Percentiles rank a stretch among this genome's conserved stretches.
phyloP scores from a whole-genome alignment of 441 rosid species.

The Aquilaria agallochum region DNA sequence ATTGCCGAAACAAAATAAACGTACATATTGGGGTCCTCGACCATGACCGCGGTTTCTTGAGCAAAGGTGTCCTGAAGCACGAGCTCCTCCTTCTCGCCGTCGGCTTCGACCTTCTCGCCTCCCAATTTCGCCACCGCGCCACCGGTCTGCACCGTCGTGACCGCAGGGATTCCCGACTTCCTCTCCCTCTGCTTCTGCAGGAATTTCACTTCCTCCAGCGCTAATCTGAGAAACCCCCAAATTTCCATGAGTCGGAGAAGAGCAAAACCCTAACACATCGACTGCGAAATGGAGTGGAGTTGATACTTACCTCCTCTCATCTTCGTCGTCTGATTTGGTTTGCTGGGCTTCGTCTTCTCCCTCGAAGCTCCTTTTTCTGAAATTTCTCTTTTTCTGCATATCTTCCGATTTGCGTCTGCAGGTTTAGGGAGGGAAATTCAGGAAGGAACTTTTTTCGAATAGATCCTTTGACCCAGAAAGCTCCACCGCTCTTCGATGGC shows the following conservation, averaged over 20 bases:
- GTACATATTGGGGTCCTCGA: conserved; percentile 95
- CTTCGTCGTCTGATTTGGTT: conserved; percentile 58
- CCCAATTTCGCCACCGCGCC: conserved; percentile 31
- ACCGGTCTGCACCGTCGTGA: conserved; percentile 32
- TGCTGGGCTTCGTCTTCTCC: conserved; percentile 35
- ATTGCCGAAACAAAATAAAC: not conserved
- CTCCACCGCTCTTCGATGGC: too few relatives aligned
- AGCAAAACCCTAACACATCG: conserved; percentile 22
- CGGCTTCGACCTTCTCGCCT: conserved; percentile 58
- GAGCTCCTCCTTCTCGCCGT: conserved; percentile 91
- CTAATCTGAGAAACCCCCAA: conserved; percentile 36
- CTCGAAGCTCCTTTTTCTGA: conserved; percentile 64
- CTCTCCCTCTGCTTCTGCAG: conserved; percentile 93
- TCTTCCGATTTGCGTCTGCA: not conserved
- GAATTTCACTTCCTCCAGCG: conserved; percentile 88
- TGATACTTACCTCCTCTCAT: conserved; percentile 61
- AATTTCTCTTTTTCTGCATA: conserved; percentile 67
- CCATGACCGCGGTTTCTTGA: conserved; percentile 93
- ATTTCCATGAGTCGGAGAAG: not conserved
- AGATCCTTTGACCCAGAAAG: too few relatives aligned
- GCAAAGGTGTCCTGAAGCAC: conserved; percentile 96
- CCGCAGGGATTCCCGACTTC: conserved; percentile 68
- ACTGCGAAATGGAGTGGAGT: not conserved
- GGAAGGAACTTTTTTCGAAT: too few relatives aligned
- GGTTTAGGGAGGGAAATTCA: not conserved